phyloP scores from a whole-genome alignment of 2,329 filamentous ascomycete genomes.

The Diplodia scrobiculata region DNA sequence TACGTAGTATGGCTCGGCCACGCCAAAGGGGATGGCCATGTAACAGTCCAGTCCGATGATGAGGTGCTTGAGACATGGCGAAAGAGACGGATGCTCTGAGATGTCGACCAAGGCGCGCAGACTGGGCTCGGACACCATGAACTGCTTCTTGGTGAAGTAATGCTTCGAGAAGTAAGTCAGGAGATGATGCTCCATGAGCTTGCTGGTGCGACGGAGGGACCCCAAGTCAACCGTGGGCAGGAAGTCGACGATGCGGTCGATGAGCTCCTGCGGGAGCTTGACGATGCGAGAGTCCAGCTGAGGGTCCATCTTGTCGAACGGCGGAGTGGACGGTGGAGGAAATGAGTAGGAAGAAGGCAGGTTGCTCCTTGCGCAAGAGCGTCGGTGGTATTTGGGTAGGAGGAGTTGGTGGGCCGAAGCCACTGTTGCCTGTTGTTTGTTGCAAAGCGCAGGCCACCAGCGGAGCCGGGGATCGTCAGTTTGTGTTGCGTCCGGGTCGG shows the following conservation, averaged over 20 bases:
- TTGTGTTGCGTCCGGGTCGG: neutral
- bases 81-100: conserved; percentile 44
- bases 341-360: neutral
- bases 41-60: conserved; percentile 53
- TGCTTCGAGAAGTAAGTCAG: conserved; percentile 61
- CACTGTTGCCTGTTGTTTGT: neutral
- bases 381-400: neutral
- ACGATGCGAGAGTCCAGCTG: conserved; percentile 30
- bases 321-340: neutral
- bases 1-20: conserved; percentile 15
- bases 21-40: conserved; percentile 11
- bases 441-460: neutral
- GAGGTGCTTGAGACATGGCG: conserved; percentile 50
- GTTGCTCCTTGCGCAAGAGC: neutral
- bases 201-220: conserved; percentile 59
- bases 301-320: neutral
- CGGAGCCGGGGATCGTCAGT: neutral
- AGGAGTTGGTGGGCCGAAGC: neutral
- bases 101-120: conserved; percentile 55
- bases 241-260: conserved; percentile 57
- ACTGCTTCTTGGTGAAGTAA: conserved; percentile 68
- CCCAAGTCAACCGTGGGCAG: conserved; percentile 61
- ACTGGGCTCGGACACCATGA: conserved; percentile 63
- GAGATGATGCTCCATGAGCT: conserved; percentile 56
- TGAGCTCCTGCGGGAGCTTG: conserved; percentile 60